Conservation (phyloP, 768 basidiomycete genomes). For the Dentipellis sp. region DNA sequence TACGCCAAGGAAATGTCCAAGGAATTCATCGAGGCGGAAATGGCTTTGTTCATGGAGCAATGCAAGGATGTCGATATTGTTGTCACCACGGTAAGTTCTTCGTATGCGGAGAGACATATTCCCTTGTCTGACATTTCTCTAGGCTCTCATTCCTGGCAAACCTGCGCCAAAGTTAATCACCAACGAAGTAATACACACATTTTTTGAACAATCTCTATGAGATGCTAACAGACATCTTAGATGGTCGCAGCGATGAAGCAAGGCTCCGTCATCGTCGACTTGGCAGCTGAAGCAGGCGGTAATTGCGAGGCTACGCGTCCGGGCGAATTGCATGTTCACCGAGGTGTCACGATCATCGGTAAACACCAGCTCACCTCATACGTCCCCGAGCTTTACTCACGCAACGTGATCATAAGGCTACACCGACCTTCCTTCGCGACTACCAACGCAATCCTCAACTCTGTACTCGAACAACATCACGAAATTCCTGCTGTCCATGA, state of each 20-base stretch:
- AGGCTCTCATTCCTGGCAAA: conserved; percentile 82
- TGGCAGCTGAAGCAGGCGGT: conserved; percentile 85
- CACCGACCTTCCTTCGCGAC: conserved; percentile 77
- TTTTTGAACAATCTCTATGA: no score
- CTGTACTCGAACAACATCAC: conserved; percentile 89
- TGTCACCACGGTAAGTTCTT: conserved; percentile 59
- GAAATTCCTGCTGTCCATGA: conserved; percentile 80
- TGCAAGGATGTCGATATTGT: conserved; percentile 86
- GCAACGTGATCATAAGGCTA: conserved; percentile 39
- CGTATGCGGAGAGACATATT: background rate
- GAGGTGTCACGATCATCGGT: conserved; percentile 83
- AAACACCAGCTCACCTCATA: background rate
- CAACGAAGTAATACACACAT: conserved; percentile 33
- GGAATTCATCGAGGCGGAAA: conserved; percentile 82
- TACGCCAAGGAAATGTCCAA: conserved; percentile 90
- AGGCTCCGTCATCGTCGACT: conserved; percentile 81
- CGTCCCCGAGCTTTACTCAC: background rate
- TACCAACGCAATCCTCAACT: conserved; percentile 85
- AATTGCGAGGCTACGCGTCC: conserved; percentile 80
- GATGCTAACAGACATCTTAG: conserved; percentile 14
- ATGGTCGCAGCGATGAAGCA: conserved; percentile 91
- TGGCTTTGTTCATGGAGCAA: conserved; percentile 83
- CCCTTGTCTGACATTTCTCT: background rate
- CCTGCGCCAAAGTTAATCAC: conserved; percentile 83
- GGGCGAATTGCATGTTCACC: conserved; percentile 57